Conservation (phyloP, 805 yeast species). For the Candida mattraensis region DNA sequence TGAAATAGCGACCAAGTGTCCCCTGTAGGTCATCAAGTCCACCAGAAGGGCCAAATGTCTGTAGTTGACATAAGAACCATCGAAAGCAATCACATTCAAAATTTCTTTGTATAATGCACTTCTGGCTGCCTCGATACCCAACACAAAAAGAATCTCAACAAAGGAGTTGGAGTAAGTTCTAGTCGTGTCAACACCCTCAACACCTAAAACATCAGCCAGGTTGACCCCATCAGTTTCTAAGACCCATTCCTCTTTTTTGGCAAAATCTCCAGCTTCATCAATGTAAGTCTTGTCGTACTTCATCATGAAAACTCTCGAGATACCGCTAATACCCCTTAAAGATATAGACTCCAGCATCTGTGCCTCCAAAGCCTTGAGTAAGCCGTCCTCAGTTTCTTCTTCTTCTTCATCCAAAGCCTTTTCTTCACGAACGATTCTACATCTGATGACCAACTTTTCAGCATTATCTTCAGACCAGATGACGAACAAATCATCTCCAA, state of each 20-base stretch:
- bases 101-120: slow-evolving; percentile 92
- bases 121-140: slow-evolving; percentile 98
- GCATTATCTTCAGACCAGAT: slow-evolving; percentile 99
- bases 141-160: slow-evolving; percentile 89
- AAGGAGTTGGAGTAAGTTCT: slow-evolving; percentile 95
- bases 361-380: slow-evolving; percentile 90
- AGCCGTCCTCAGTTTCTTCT: slow-evolving; percentile 95
- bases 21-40: slow-evolving; percentile 98
- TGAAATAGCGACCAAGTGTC: slow-evolving; percentile 97
- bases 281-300: slow-evolving; percentile 72
- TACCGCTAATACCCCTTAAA: slow-evolving; percentile 93
- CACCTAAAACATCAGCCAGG: slow-evolving; percentile 89
- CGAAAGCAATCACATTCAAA: slow-evolving; percentile 96
- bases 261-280: slow-evolving; percentile 81
- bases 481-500: slow-evolving; percentile 92
- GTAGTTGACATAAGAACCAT: slow-evolving; percentile 98
- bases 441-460: slow-evolving; percentile 92
- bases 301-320: slow-evolving; percentile 88
- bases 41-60: slow-evolving; percentile 97
- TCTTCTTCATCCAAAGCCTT: slow-evolving; percentile 90
- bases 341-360: slow-evolving; percentile 96
- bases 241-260: slow-evolving; percentile 94
- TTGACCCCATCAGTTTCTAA: slow-evolving; percentile 98
- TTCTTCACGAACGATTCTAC: slow-evolving; percentile 97
- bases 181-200: slow-evolving; percentile 89